Conservation (phyloP, 2,329 filamentous ascomycete species). For the Colletotrichum musae region DNA sequence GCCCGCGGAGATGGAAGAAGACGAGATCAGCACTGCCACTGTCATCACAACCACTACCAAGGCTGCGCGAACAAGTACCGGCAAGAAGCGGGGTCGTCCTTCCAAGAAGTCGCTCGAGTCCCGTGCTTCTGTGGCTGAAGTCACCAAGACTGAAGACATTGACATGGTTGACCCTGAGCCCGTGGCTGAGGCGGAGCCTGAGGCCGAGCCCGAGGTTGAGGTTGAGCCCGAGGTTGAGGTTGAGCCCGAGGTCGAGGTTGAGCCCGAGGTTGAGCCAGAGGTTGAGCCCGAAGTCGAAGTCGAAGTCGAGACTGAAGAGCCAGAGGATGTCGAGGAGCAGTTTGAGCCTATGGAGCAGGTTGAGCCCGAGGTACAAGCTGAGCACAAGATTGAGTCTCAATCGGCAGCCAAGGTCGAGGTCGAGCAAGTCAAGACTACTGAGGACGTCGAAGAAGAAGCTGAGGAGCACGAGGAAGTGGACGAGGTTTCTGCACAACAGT, state of each 20-base stretch:
- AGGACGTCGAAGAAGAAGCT: conserved; percentile 41
- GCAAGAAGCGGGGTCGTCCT: conserved; percentile 52
- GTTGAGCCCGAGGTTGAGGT: conserved; percentile 40
- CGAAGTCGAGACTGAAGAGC: conserved; percentile 40
- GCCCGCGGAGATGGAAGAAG: conserved; percentile 46
- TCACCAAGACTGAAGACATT: conserved; percentile 19
- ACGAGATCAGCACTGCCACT: conserved; percentile 60
- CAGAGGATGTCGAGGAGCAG: too few species aligned
- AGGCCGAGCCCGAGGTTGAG: conserved; percentile 39
- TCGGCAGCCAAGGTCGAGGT: conserved; percentile 22
- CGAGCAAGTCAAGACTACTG: conserved; percentile 45
- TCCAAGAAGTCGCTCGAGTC: conserved; percentile 50
- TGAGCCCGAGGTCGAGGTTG: neutral
- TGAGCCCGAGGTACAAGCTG: conserved; percentile 34
- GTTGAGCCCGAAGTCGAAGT: too few species aligned
- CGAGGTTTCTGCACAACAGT: conserved; percentile 24
- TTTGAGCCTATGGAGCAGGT: neutral
- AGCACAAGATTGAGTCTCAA: conserved; percentile 34
- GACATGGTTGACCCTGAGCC: conserved; percentile 10
- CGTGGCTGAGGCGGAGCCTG: neutral
- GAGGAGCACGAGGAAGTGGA: conserved; percentile 39
- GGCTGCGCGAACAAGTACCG: conserved; percentile 25
- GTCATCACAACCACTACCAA: conserved; percentile 56
- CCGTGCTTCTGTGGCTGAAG: conserved; percentile 41
- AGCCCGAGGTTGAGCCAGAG: conserved; percentile 15